Conservation (phyloP, 345 rosid genomes). For the Lumnitzera racemosa region DNA sequence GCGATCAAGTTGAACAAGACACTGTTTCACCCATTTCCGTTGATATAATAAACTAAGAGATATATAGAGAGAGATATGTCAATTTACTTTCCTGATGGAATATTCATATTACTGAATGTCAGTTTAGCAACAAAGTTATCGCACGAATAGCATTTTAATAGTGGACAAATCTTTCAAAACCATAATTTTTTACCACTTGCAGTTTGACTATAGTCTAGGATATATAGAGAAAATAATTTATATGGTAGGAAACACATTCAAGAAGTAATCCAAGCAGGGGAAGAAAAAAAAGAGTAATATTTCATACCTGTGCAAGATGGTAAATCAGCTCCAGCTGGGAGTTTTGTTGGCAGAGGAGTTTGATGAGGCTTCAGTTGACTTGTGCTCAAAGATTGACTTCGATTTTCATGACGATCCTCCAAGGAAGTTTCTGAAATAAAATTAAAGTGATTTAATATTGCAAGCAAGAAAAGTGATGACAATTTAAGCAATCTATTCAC, state of each 20-base stretch:
- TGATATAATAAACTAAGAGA: no score
- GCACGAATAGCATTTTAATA: no score
- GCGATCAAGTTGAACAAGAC: no score
- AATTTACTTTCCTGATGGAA: no score
- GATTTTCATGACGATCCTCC: constrained; percentile 44
- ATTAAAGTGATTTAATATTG: constrained; percentile 6
- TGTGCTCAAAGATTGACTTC: constrained; percentile 39
- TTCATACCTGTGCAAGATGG: constrained; percentile 79
- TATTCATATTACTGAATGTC: no score
- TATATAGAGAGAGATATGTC: no score
- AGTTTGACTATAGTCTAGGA: no score
- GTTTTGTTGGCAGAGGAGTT: constrained; percentile 64
- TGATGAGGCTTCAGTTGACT: constrained; percentile 44
- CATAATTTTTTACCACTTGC: no score
- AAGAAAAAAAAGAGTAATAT: neutral
- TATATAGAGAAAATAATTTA: neutral
- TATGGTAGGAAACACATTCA: neutral
- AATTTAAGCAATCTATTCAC: constrained; percentile 5
- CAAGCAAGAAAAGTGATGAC: neutral
- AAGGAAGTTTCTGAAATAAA: constrained; percentile 41
- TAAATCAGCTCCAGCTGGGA: constrained; percentile 81
- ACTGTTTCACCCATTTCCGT: no score
- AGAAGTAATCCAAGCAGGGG: neutral
- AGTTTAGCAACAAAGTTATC: no score
- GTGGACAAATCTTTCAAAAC: no score